Evolutionary conservation across 306 rosid species (phyloP).

Genomic region (Prunus armeniaca): DNA sequence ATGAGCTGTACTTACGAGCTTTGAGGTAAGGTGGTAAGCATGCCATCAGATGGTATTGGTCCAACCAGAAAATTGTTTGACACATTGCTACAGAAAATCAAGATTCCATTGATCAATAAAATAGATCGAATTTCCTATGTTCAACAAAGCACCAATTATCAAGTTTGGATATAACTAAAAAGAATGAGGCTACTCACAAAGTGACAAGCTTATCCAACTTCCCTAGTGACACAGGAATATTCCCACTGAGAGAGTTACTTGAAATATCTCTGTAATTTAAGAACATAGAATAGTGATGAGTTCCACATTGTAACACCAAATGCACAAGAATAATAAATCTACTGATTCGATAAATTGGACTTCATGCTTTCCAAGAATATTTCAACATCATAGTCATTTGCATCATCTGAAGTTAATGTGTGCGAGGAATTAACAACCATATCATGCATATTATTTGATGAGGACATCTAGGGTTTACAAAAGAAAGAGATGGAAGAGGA

Average conservation of each 20-base stretch:
- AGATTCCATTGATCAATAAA: conserved; percentile 13
- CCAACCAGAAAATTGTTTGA: conserved; percentile 97
- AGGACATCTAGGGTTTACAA: too few species aligned
- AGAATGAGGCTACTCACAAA: conserved; percentile 56
- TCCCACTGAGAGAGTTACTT: conserved; percentile 88
- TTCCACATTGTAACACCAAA: conserved; percentile 18
- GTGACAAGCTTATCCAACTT: conserved; percentile 60
- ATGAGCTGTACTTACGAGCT: conserved; percentile 71
- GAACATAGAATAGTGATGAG: conserved; percentile 21
- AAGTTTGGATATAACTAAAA: conserved; percentile 1
- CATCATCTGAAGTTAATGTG: background rate
- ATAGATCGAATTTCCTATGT: background rate
- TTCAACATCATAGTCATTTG: background rate
- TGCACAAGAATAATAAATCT: background rate
- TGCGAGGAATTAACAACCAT: background rate
- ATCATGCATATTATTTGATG: background rate
- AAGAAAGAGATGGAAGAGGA: too few species aligned
- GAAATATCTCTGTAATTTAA: conserved; percentile 76
- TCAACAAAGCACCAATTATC: background rate
- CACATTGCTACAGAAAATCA: conserved; percentile 58
- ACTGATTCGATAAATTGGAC: background rate
- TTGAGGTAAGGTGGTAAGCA: conserved; percentile 62
- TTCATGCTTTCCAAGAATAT: background rate
- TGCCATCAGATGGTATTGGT: conserved; percentile 82
- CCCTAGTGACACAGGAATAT: conserved; percentile 74